Evolutionary conservation across 106 monocot genomes (phyloP), one percentile per base, ranked within the genome.

Genomic region (Chionographis japonica): DNA sequence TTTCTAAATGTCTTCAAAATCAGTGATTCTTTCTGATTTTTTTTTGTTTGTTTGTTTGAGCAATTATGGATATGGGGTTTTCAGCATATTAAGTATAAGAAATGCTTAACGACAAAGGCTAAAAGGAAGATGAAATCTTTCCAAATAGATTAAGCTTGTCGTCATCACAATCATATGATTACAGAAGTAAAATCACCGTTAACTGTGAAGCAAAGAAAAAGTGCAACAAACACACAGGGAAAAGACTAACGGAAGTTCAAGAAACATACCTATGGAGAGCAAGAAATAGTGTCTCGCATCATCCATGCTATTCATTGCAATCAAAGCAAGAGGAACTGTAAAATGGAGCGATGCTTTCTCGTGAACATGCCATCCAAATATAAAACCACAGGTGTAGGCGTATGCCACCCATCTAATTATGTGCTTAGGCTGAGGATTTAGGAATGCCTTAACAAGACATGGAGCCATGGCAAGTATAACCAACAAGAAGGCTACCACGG

Each of bases 271-370:
- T 83, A 83, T 87, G 37, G 85, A 89, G 66, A 98, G 62, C 68
- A 98, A 69, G 56, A 98, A 98, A 63, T 85, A 98, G 69, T 98
- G 92, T 52, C 62, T 80, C 11, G 97, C 92, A 79, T 98, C 89
- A 15, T 87, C 81, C 67, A 92, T 64, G 67, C 83, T 93, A 53
- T 90, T 65, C 37, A 65, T 51, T 65, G 92, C 89, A 81, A 83
- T 77, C 71, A 92, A 50, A 41, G 75, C 87, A 37, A 98, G 89
- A 66, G 97, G 97, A 13, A 98, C 83, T 46, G 80, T 74, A 74
- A 98, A 85, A 90, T 98, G 97, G 66, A 98, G 92, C 17, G 97
- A 98, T 52, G 97, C 92, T 78, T 98, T 98, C 89, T 98, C 97
- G 68, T 92, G 97, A 40, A 98, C 92, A 73, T 98, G 97, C 92